Percentiles rank a stretch among this genome's conserved stretches.
Evolutionary conservation across 495 filamentous ascomycete species (phyloP).

Genomic region (Penicillium goetzii): DNA sequence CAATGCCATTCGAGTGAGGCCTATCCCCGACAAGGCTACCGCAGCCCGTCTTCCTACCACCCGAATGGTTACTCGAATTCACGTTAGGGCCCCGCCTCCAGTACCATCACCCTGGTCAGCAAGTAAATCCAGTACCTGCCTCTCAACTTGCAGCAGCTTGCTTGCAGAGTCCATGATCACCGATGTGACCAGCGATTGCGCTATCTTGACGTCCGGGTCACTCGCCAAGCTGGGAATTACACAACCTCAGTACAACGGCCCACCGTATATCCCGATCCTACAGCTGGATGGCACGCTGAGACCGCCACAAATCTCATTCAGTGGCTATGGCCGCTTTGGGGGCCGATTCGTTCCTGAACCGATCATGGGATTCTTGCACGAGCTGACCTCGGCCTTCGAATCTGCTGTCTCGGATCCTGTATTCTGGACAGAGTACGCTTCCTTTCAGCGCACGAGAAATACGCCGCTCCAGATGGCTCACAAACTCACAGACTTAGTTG

Average conservation of each 20-base stretch:
- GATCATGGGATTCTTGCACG: slow-evolving; percentile 36
- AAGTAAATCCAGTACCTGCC: slow-evolving; percentile 18
- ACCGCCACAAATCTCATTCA: slow-evolving; percentile 30
- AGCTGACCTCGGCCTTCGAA: slow-evolving; percentile 38
- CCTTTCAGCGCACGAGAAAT: slow-evolving; percentile 25
- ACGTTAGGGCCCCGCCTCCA: neutral
- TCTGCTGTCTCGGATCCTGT: slow-evolving; percentile 32
- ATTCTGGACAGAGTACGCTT: slow-evolving; percentile 38
- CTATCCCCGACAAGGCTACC: neutral
- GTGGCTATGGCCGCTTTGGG: slow-evolving; percentile 38
- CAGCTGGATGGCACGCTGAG: slow-evolving; percentile 30
- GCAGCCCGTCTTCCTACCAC: slow-evolving; percentile 12
- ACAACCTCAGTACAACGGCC: slow-evolving; percentile 14
- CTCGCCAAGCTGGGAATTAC: slow-evolving; percentile 15
- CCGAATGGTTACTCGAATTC: neutral
- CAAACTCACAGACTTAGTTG: slow-evolving; percentile 30
- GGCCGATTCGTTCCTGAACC: slow-evolving; percentile 41
- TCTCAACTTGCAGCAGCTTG: slow-evolving; percentile 16
- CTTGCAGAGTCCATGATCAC: slow-evolving; percentile 26
- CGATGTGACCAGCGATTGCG: slow-evolving; percentile 17
- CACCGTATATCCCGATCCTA: slow-evolving; percentile 32
- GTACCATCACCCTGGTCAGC: slow-evolving; percentile 7
- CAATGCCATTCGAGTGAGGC: slow-evolving; percentile 14
- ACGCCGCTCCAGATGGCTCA: slow-evolving; percentile 36
- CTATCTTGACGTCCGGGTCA: slow-evolving; percentile 15